Evolutionary conservation across 176 grass and related monocot genomes (phyloP).

Genomic region (maize (Zea mays)): DNA sequence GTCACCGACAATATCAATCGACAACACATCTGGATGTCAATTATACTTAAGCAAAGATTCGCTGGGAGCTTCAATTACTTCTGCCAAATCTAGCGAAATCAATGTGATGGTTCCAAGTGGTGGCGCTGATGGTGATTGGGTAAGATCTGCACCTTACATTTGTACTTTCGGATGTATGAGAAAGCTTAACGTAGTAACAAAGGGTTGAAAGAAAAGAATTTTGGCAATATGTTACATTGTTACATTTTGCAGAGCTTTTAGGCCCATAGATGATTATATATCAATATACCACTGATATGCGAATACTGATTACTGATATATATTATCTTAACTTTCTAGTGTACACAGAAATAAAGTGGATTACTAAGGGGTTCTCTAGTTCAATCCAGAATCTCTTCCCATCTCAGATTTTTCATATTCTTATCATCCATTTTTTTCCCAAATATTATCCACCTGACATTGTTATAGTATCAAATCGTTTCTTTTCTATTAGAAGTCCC

Average conservation of each 20-base stretch:
- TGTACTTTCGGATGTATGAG: background rate
- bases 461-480: too few relatives aligned
- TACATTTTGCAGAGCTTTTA: slow-evolving; percentile 3
- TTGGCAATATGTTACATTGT: background rate
- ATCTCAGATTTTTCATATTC: too few relatives aligned
- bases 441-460: too few relatives aligned
- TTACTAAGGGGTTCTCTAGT: too few relatives aligned
- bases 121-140: slow-evolving; percentile 71
- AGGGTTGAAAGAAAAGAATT: background rate
- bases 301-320: background rate
- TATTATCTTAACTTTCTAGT: background rate
- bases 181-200: background rate
- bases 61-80: slow-evolving; percentile 76
- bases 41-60: slow-evolving; percentile 88
- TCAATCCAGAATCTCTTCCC: too few relatives aligned
- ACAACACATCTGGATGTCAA: slow-evolving; percentile 96
- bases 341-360: background rate
- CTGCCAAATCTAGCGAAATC: slow-evolving; percentile 97
- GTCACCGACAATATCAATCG: slow-evolving; percentile 86
- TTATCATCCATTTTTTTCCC: too few relatives aligned
- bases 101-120: slow-evolving; percentile 79
- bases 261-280: background rate
- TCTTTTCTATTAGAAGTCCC: too few relatives aligned
- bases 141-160: slow-evolving; percentile 39
- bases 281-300: background rate